A percentile compares a stretch with the other conserved stretches of the same genome.
These are phyloP conservation scores for Discostella pseudostelligera DNA, from an alignment of 108 stramenopile species.

Conservation along the genomic window DNA sequence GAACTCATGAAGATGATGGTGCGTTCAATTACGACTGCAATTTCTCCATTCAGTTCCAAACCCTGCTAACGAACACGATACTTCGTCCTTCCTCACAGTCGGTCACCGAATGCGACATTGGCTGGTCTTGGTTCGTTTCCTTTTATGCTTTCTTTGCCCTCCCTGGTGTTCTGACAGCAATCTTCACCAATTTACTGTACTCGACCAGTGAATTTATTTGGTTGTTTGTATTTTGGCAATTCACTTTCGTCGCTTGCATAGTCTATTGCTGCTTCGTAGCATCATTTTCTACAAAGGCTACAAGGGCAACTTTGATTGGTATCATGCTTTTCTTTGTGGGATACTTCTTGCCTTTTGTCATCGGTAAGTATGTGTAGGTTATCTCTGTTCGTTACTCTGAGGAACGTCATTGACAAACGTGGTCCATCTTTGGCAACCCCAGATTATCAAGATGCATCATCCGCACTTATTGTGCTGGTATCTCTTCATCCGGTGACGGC, in stretches of 20 bases:
- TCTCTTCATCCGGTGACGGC: constrained; percentile 82
- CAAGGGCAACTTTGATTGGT: constrained; percentile 72
- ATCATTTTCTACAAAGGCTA: constrained; percentile 63
- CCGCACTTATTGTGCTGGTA: constrained; percentile 42
- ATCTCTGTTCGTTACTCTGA: no score
- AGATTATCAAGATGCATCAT: no score
- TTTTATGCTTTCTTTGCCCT: constrained; percentile 60
- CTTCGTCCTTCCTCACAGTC: constrained; percentile 2
- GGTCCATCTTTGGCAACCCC: no score
- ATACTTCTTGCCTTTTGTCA: constrained; percentile 61
- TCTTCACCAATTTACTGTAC: constrained; percentile 53
- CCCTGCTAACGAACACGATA: neutral
- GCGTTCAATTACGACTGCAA: neutral
- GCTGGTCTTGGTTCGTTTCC: constrained; percentile 68
- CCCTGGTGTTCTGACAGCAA: constrained; percentile 46
- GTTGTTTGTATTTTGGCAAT: constrained; percentile 70
- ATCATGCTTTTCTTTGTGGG: constrained; percentile 79
- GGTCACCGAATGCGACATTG: constrained; percentile 65
- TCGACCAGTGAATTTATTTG: constrained; percentile 42
- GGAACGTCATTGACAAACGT: no score
- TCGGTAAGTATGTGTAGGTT: no score
- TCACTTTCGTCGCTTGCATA: constrained; percentile 41
- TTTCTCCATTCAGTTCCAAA: neutral
- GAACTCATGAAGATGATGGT: constrained; percentile 90
- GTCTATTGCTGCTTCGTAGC: constrained; percentile 63